Evolutionary conservation across 331 rosid genomes (phyloP), one percentile per base, ranked within the genome.

Genomic region (Spiraea crenata): DNA sequence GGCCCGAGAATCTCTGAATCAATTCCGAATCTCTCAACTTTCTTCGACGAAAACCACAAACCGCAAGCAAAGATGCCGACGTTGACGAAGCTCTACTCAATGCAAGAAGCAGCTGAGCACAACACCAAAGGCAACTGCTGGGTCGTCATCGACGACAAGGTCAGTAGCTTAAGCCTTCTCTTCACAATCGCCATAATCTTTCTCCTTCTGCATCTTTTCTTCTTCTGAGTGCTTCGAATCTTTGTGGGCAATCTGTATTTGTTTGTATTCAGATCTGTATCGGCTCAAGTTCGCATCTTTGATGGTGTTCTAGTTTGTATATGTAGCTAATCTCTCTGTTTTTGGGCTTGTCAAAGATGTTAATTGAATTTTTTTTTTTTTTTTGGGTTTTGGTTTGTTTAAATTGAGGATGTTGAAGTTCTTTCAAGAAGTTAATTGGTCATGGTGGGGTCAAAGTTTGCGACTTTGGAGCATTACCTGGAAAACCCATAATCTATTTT

Each of bases 81-180:
- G 38, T 63, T 92, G 37, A 44, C 86, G 42, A 83, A 83, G 76
- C 86, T 87, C 55, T 83, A 67, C 72, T 20, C 95, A 51, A 80
- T 83, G 73, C 70, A 80, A 77, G 98, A 92, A 73, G 83, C 81
- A 60, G 80, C 95, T 5, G 60, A 70, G 13, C 98, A 92, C 77
- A 86, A 49, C 79, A 55, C 91, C 79, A 86, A 83, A 70, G 89
- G 83, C 10, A 96, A 92, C 79, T 89, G 98, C 77, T 89, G 98
- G 98, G 79, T 89, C 64, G 81, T 92, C 77, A 71, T 92, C 65
- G 76, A 87, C 19, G 96, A 92, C 84, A 92, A 87, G 95, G 98
- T 91, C 67, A 62, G 49, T 9, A 2, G 31, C 31, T 25, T 25
- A 1, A 46, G 39, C 64, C 16, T 6, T 9, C 31, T 72, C 40